Base-by-base conservation (phyloP, 108 stramenopile species). In the Skeletonema costatum region DNA sequence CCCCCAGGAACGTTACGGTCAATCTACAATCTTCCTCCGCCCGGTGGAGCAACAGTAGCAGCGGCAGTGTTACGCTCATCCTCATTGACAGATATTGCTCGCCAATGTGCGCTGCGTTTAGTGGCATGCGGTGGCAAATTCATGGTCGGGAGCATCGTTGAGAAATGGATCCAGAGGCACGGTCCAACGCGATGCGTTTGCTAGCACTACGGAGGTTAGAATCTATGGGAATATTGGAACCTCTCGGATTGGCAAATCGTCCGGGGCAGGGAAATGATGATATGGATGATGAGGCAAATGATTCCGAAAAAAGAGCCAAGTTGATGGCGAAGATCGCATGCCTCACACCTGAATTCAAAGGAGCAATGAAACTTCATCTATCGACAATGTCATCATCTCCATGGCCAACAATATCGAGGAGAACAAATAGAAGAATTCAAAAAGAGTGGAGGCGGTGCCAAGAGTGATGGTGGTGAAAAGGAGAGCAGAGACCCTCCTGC, bases 401-500 rank as follows among this genome's bases (percentile, higher is more conserved):
- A 2, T 81, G 80, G 80, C 74, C 73, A 36, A 69, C 66, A 31
- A 81, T 81, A 62, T 65, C 80, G 39, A 33, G 36, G 36, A 53
- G 70, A 75, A 12, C 74, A 75, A 66, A 81, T 81, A 32, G 74
- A 70, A 0, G 70, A 63, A 16, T 70, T 53, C 32, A 70, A 61
- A 25, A 53, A 44, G 66, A 80, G 9, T 19, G 56, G 33, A 30
- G 64, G 35, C n/a, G 68, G 25, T 59, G 13, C 19, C 33, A 53
- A 71, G 25, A 66, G 10, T 64, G 70, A 63, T 17, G 58, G 35
- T 13, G 51, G 38, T 31, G 80, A 65, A n/a, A 70, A 66, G 44
- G 74, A 66, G 41, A 81, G 80, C 63, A 53, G 80, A 29, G 74
- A 75, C 29, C 84, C 85, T 44, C 88, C 88, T 67, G 87, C 91